These are phyloP conservation scores for Botryotinia calthae DNA, from an alignment of 2,329 filamentous ascomycete species.

Conservation along the genomic window DNA sequence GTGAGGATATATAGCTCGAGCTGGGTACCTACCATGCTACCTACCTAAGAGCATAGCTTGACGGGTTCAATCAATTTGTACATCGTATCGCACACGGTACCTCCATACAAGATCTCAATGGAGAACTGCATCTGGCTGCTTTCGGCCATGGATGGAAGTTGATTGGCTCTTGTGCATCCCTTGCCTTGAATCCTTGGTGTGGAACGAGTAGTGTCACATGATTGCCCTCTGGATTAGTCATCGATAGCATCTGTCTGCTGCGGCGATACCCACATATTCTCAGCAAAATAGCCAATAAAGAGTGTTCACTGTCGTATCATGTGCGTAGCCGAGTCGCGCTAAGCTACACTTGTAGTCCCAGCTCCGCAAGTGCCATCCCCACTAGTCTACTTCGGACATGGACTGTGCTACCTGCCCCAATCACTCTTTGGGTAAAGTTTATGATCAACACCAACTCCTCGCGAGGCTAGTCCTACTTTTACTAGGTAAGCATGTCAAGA, in stretches of 20 bases:
- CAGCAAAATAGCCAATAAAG: fast-evolving
- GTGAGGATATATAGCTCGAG: neutral
- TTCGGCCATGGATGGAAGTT: neutral
- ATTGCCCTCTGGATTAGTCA: neutral
- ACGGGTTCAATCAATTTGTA: neutral
- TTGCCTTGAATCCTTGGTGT: neutral
- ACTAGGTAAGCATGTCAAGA: neutral
- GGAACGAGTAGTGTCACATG: too few relatives aligned
- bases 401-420: neutral
- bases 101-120: neutral
- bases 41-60: neutral
- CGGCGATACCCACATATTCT: neutral
- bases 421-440: neutral
- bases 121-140: neutral
- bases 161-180: neutral
- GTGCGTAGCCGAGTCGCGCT: neutral
- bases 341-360: neutral
- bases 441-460: neutral
- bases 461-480: neutral
- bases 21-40: neutral
- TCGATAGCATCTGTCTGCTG: too few relatives aligned
- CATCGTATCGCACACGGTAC: neutral
- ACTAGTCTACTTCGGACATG: neutral
- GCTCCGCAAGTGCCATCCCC: neutral
- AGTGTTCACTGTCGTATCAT: fast-evolving